Percentiles rank a stretch among this genome's conserved stretches.
Evolutionary conservation across 495 filamentous ascomycete species (phyloP).

Genomic region (Penicillium egyptiacum): DNA sequence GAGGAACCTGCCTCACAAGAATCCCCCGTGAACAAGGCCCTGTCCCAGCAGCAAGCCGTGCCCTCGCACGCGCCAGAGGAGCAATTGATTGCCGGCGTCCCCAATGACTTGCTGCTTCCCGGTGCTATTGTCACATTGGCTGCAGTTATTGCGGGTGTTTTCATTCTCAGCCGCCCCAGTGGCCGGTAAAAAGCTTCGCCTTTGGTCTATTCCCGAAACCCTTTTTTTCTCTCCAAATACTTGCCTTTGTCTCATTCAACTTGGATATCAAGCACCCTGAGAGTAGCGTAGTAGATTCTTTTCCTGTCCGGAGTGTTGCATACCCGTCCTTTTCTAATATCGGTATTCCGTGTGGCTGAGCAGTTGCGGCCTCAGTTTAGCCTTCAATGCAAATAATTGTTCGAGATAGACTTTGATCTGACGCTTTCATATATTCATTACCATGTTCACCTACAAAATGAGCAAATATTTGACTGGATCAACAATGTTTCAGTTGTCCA

Average conservation of each 20-base stretch:
- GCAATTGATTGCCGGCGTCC: conserved; percentile 84
- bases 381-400: conserved; percentile 35
- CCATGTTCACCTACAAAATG: neutral
- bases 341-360: conserved; percentile 30
- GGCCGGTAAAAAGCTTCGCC: conserved; percentile 51
- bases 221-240: conserved; percentile 16
- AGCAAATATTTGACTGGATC: neutral
- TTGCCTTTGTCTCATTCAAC: conserved; percentile 18
- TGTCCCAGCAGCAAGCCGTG: conserved; percentile 27
- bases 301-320: conserved; percentile 14
- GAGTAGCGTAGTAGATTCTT: conserved; percentile 7
- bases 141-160: conserved; percentile 90
- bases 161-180: conserved; percentile 78
- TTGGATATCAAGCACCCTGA: conserved; percentile 16
- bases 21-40: conserved; percentile 47
- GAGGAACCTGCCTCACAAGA: conserved; percentile 57
- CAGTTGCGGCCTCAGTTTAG: conserved; percentile 26
- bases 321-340: conserved; percentile 33
- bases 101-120: conserved; percentile 90
- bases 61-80: conserved; percentile 57
- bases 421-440: neutral
- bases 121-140: conserved; percentile 94
- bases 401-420: neutral
- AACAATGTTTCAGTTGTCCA: neutral
- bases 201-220: conserved; percentile 17